Conservation (phyloP, 1,139 yeast genomes). For the Magnusiomyces clavatus region DNA sequence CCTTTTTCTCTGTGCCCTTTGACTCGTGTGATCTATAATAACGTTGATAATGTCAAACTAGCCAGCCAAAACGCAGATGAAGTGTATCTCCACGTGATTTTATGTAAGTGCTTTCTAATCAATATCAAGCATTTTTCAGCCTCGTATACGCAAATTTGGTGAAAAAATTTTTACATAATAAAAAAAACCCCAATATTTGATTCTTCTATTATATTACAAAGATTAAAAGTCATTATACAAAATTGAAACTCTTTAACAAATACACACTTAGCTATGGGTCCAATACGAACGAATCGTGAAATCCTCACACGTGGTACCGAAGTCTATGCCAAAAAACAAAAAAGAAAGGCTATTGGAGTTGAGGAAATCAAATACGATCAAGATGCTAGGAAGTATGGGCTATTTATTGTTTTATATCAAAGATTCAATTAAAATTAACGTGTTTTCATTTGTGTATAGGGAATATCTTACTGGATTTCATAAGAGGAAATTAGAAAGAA, state of each 20-base stretch:
- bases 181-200: background rate
- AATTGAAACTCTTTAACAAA: background rate
- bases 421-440: background rate
- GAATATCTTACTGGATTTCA: conserved; percentile 94
- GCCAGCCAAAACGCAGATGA: too few relatives aligned
- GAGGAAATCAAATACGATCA: conserved; percentile 79
- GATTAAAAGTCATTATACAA: background rate
- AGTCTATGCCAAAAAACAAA: conserved; percentile 59
- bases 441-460: conserved; percentile 17
- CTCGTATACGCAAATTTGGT: too few relatives aligned
- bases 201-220: background rate
- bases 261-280: background rate
- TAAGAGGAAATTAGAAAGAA: conserved; percentile 81
- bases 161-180: background rate
- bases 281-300: conserved; percentile 50
- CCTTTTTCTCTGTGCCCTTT: too few relatives aligned
- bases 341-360: conserved; percentile 54
- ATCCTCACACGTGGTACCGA: conserved; percentile 77
- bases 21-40: too few relatives aligned
- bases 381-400: conserved; percentile 46
- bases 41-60: too few relatives aligned
- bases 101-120: too few relatives aligned
- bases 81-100: too few relatives aligned
- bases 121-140: too few relatives aligned
- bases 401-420: background rate